Conservation (phyloP, 257 asterid genomes). For the Nyctanthes arbortristis region DNA sequence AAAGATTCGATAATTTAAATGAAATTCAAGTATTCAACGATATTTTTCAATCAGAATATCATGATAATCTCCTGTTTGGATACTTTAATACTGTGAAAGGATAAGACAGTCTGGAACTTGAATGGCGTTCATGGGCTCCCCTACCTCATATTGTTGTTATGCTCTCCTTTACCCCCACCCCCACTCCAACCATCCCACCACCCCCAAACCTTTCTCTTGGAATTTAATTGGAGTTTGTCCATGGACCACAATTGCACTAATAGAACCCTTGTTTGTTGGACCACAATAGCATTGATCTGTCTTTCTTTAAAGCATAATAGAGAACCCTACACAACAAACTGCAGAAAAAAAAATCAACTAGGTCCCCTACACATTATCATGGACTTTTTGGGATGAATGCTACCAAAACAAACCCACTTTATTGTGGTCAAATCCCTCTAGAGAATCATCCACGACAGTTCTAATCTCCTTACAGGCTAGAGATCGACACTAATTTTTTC, state of each 20-base stretch:
- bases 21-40: background rate
- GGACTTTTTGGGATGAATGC: background rate
- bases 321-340: background rate
- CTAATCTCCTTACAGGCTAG: background rate
- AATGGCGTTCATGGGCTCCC: background rate
- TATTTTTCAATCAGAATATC: background rate
- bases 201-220: background rate
- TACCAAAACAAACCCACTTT: background rate
- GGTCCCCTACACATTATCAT: background rate
- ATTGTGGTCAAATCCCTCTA: background rate
- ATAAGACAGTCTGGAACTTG: background rate
- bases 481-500: background rate
- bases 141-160: background rate
- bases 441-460: background rate
- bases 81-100: background rate
- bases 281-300: background rate
- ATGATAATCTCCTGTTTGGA: background rate
- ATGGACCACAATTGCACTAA: constrained; percentile 6
- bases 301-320: constrained; percentile 3
- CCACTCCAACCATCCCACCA: background rate
- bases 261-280: constrained; percentile 1
- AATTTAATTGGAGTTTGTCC: background rate
- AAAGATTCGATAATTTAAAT: no score
- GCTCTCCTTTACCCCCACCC: background rate
- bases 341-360: background rate